Evolutionary conservation across 2,329 filamentous ascomycete species (phyloP).

Genomic region (Teratosphaeria nubilosa): DNA sequence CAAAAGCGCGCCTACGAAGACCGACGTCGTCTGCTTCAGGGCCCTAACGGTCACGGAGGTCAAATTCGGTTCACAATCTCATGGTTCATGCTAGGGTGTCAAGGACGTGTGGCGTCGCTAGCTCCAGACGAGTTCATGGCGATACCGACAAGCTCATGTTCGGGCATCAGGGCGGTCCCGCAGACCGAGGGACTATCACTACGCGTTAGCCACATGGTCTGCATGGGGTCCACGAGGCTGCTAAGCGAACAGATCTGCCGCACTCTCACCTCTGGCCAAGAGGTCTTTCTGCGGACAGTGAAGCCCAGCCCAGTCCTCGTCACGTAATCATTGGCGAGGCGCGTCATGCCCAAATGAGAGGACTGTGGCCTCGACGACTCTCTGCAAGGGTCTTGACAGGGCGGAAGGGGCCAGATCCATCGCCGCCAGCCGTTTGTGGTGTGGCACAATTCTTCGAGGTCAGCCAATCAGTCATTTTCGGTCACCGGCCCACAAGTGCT

Average conservation of each 20-base stretch:
- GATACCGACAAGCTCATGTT: not conserved
- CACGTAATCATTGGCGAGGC: not conserved
- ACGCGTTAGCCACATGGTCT: not conserved
- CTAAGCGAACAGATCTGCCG: not conserved
- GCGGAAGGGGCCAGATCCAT: not conserved
- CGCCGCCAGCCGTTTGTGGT: not conserved
- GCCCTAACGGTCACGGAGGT: not conserved
- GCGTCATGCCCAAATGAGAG: not conserved
- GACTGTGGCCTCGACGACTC: not conserved
- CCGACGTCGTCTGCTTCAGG: not conserved
- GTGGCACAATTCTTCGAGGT: not conserved
- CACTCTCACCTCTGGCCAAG: not conserved
- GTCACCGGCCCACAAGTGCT: not conserved
- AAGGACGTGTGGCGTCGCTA: not conserved
- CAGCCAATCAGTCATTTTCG: not conserved
- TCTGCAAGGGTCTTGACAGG: not conserved
- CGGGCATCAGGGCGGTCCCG: not conserved
- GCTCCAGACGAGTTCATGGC: not conserved
- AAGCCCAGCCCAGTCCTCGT: not conserved
- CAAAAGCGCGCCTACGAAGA: not conserved
- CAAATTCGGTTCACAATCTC: not conserved
- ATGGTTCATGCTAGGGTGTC: not conserved
- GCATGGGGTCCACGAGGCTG: constrained; percentile 1
- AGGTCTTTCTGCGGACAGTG: not conserved
- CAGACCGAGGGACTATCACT: not conserved